Evolutionary conservation across 2,329 filamentous ascomycete genomes (phyloP).

Genomic region (Phialophora chinensis): DNA sequence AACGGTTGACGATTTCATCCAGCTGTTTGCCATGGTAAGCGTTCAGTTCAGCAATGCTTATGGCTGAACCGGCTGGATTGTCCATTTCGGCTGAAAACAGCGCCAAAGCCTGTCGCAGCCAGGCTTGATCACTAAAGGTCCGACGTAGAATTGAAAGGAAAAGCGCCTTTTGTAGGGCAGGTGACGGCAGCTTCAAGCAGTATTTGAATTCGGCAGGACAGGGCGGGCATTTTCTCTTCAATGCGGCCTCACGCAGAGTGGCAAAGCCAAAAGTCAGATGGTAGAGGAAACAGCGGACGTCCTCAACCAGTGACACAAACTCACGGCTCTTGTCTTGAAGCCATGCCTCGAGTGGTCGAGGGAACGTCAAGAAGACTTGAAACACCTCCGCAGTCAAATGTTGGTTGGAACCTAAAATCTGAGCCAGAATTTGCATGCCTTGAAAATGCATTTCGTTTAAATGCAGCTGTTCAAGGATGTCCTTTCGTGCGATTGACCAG

Average conservation of each 20-base stretch:
- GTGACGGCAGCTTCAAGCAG: constrained; percentile 21
- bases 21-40: constrained; percentile 5
- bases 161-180: constrained; percentile 22
- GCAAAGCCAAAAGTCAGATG: constrained; percentile 8
- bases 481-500: neutral
- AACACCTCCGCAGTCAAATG: constrained; percentile 7
- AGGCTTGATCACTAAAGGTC: neutral
- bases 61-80: neutral
- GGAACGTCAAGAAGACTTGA: constrained; percentile 9
- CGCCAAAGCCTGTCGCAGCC: neutral
- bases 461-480: constrained; percentile 5
- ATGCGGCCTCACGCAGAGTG: neutral
- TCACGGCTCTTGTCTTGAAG: neutral
- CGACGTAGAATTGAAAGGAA: constrained; percentile 12
- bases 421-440: constrained; percentile 13
- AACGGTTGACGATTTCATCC: neutral
- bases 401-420: constrained; percentile 8
- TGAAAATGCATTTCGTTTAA: constrained; percentile 3
- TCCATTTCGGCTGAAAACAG: constrained; percentile 17
- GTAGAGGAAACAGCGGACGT: constrained; percentile 14
- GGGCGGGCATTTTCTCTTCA: constrained; percentile 10
- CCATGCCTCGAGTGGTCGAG: neutral
- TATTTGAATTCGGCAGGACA: constrained; percentile 21
- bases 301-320: neutral
- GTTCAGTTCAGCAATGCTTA: constrained; percentile 13